These are phyloP conservation scores for Thymus quinquecostatus DNA, from an alignment of 257 asterid species.

Conservation along the genomic window DNA sequence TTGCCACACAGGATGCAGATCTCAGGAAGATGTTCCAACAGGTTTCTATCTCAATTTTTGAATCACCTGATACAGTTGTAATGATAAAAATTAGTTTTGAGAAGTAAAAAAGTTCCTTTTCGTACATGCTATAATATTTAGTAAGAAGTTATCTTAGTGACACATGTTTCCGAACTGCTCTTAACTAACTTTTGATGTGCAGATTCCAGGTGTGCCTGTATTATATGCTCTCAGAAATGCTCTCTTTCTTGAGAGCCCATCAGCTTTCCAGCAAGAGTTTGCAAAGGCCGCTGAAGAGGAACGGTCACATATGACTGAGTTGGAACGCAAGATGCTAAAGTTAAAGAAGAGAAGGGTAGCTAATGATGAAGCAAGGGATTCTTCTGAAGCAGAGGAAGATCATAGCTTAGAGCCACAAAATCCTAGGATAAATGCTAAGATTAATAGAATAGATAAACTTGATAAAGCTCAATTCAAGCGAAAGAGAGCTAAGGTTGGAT, in stretches of 20 bases:
- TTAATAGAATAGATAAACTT: slow-evolving; percentile 35
- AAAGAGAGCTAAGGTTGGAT: slow-evolving; percentile 57
- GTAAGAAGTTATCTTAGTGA: no score
- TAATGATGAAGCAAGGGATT: slow-evolving; percentile 46
- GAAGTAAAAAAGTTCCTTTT: no score
- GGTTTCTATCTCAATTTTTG: slow-evolving; percentile 45
- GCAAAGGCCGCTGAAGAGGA: slow-evolving; percentile 74
- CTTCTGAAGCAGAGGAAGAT: slow-evolving; percentile 54
- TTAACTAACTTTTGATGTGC: slow-evolving; percentile 32
- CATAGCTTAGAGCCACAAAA: slow-evolving; percentile 34
- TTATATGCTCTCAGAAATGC: slow-evolving; percentile 79
- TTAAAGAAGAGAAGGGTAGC: slow-evolving; percentile 42
- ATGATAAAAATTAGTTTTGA: slow-evolving; percentile 11
- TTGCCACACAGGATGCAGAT: slow-evolving; percentile 90
- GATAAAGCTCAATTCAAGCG: slow-evolving; percentile 55
- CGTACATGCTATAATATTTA: no score
- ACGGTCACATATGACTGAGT: slow-evolving; percentile 69
- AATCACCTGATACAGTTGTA: background rate
- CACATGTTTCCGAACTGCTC: background rate
- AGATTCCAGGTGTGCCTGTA: slow-evolving; percentile 93
- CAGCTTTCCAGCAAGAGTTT: slow-evolving; percentile 63
- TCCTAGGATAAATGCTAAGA: slow-evolving; percentile 32
- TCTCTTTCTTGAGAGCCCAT: slow-evolving; percentile 82
- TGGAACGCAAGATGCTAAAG: slow-evolving; percentile 58
- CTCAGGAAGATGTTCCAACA: slow-evolving; percentile 69